Conservation (phyloP, 176 grass and related monocot species). For the Otatea glauca region DNA sequence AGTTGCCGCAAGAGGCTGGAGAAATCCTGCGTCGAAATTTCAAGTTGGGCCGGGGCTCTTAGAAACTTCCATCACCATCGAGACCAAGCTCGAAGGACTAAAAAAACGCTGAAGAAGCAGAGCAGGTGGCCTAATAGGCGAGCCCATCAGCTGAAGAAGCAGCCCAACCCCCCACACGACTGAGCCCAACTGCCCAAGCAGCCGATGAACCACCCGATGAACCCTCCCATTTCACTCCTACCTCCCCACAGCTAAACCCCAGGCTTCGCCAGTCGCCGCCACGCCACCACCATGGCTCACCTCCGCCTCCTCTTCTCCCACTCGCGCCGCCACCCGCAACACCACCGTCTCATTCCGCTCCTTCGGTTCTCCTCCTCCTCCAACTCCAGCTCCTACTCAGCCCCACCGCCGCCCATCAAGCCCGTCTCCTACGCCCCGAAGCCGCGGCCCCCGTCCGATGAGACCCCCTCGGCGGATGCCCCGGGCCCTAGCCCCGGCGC, state of each 20-base stretch:
- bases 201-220: neutral
- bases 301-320: constrained; percentile 60
- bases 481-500: neutral
- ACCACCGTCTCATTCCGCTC: constrained; percentile 38
- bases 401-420: constrained; percentile 54
- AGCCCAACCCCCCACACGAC: neutral
- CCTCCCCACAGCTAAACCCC: constrained; percentile 54
- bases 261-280: constrained; percentile 35
- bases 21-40: no score
- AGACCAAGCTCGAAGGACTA: no score
- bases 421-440: constrained; percentile 78
- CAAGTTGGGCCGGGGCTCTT: no score
- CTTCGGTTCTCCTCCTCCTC: constrained; percentile 48
- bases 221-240: constrained; percentile 17
- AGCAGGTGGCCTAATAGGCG: no score
- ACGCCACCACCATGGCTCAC: constrained; percentile 62
- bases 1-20: no score
- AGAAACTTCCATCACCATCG: no score
- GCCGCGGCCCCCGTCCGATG: constrained; percentile 48
- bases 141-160: neutral
- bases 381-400: constrained; percentile 29
- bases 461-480: neutral
- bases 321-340: constrained; percentile 32
- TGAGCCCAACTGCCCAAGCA: neutral
- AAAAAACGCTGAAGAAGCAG: no score